Conservation (phyloP, 352 stramenopile species). For the Phytopythium vexans region DNA sequence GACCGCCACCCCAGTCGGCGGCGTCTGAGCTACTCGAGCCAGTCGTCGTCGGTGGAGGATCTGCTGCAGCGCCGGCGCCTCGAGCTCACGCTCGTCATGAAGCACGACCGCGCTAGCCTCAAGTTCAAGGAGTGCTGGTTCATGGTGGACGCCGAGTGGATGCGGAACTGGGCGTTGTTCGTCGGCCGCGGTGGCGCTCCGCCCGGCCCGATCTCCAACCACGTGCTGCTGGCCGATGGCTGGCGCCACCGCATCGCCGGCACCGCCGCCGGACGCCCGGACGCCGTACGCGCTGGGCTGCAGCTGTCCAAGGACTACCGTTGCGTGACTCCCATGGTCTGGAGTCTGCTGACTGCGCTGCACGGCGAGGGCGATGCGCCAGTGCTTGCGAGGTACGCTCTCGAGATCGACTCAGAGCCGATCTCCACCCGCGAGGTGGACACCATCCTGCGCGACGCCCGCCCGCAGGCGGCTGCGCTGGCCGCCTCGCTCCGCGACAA, state of each 20-base stretch:
- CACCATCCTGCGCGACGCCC: slow-evolving; percentile 20
- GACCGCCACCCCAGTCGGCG: slow-evolving; percentile 2
- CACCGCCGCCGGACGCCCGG: slow-evolving; percentile 23
- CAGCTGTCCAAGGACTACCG: slow-evolving; percentile 56
- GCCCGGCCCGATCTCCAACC: slow-evolving; percentile 66
- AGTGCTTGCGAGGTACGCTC: slow-evolving; percentile 22
- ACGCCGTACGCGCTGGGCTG: slow-evolving; percentile 37
- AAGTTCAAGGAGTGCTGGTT: slow-evolving; percentile 75
- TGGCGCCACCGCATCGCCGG: slow-evolving; percentile 27
- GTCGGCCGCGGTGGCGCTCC: slow-evolving; percentile 42
- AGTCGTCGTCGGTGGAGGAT: slow-evolving; percentile 29
- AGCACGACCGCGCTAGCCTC: slow-evolving; percentile 51
- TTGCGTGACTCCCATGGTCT: slow-evolving; percentile 75
- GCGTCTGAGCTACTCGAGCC: slow-evolving; percentile 15
- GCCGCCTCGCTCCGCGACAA: slow-evolving; percentile 34
- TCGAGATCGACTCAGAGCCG: slow-evolving; percentile 21
- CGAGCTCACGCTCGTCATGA: slow-evolving; percentile 61
- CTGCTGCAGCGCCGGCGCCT: slow-evolving; percentile 58
- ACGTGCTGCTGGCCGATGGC: slow-evolving; percentile 35
- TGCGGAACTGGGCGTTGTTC: slow-evolving; percentile 58
- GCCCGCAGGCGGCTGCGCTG: slow-evolving; percentile 28
- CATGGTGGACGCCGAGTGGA: slow-evolving; percentile 62
- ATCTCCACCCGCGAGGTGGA: slow-evolving; percentile 12
- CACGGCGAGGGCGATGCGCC: slow-evolving; percentile 48
- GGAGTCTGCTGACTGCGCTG: slow-evolving; percentile 58